phyloP scores from a whole-genome alignment of 495 filamentous ascomycete genomes.

The Arthonia radiata region DNA sequence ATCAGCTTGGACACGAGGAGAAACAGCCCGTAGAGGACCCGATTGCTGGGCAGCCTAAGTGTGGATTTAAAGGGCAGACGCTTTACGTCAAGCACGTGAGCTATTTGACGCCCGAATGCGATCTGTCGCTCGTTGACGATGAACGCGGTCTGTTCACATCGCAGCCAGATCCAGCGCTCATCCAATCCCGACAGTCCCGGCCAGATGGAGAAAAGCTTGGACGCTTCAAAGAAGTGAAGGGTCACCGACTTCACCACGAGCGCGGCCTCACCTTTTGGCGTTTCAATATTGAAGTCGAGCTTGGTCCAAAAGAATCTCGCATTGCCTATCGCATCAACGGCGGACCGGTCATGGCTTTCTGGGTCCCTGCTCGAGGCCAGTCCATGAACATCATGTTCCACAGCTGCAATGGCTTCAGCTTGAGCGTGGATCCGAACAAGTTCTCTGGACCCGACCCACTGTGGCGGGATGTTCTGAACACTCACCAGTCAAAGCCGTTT shows the following conservation, averaged over 20 bases:
- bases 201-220: constrained; percentile 46
- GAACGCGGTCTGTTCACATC: constrained; percentile 56
- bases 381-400: constrained; percentile 98
- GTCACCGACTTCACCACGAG: constrained; percentile 62
- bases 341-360: constrained; percentile 74
- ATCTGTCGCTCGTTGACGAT: constrained; percentile 50
- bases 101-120: constrained; percentile 42
- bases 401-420: constrained; percentile 86
- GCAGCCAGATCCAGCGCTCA: constrained; percentile 16
- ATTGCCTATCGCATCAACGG: constrained; percentile 91
- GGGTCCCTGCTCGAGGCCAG: constrained; percentile 69
- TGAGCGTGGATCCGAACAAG: constrained; percentile 46
- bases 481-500: constrained; percentile 77
- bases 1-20: constrained; percentile 30
- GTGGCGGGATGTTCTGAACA: constrained; percentile 88
- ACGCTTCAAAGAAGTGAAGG: constrained; percentile 56
- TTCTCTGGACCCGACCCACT: constrained; percentile 86
- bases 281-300: constrained; percentile 82
- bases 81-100: constrained; percentile 73
- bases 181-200: constrained; percentile 5
- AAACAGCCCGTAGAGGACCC: constrained; percentile 65
- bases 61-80: constrained; percentile 53
- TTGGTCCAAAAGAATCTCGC: constrained; percentile 45
- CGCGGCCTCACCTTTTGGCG: constrained; percentile 86
- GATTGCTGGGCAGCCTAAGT: constrained; percentile 61